Evolutionary conservation across 345 rosid species (phyloP).

Genomic region (Gossypium thurberi): DNA sequence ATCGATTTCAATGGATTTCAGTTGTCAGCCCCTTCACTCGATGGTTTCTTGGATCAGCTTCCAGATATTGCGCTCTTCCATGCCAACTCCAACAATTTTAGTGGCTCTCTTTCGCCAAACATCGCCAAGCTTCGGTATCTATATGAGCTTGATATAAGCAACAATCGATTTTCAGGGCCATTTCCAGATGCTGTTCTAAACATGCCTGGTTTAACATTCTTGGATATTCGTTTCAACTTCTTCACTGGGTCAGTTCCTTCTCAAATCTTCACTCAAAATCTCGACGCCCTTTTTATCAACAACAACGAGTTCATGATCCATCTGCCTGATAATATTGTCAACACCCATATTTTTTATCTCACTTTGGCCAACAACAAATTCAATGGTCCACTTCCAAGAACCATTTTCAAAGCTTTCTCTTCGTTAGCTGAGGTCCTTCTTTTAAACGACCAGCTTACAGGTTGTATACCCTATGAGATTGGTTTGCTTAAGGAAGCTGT

Average conservation of each 20-base stretch:
- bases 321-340: conserved; percentile 45
- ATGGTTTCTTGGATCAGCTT: conserved; percentile 66
- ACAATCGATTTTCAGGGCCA: conserved; percentile 65
- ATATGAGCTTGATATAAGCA: conserved; percentile 82
- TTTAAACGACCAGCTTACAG: conserved; percentile 58
- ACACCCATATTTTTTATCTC: conserved; percentile 43
- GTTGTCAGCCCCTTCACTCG: conserved; percentile 62
- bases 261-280: conserved; percentile 49
- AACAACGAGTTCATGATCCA: conserved; percentile 47
- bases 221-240: conserved; percentile 68
- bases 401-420: conserved; percentile 50
- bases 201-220: conserved; percentile 47
- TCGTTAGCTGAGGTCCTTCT: conserved; percentile 53
- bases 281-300: conserved; percentile 66
- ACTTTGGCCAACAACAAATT: conserved; percentile 79
- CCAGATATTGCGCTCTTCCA: conserved; percentile 79
- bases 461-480: conserved; percentile 67
- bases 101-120: conserved; percentile 47
- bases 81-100: conserved; percentile 75
- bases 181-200: conserved; percentile 57
- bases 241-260: conserved; percentile 72
- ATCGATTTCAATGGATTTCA: conserved; percentile 87
- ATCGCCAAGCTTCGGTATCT: conserved; percentile 62
- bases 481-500: conserved; percentile 51
- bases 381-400: conserved; percentile 57